Conservation (phyloP, 2,329 filamentous ascomycete species). For the Clarireedia homoeocarpa region DNA sequence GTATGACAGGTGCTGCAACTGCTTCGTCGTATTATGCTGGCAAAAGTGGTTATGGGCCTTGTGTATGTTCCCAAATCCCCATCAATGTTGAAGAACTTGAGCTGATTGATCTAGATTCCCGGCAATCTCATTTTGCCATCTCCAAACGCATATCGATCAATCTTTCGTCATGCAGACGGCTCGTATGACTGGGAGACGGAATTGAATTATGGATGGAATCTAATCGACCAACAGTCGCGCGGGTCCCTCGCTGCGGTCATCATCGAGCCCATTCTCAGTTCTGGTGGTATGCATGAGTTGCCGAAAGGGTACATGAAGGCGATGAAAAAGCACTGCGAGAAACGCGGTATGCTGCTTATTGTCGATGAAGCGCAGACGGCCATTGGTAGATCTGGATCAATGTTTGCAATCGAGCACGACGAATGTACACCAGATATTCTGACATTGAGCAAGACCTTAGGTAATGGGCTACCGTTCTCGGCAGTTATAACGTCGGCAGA, state of each 20-base stretch:
- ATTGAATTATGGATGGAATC: constrained; percentile 51
- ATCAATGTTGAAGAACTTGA: background rate
- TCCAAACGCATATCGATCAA: constrained; percentile 53
- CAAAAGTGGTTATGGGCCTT: constrained; percentile 37
- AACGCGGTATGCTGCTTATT: constrained; percentile 49
- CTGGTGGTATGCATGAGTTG: constrained; percentile 51
- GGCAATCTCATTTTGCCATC: constrained; percentile 51
- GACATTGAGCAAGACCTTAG: constrained; percentile 52
- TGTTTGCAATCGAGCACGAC: constrained; percentile 52
- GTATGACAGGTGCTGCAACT: constrained; percentile 46
- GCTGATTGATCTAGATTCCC: constrained; percentile 34
- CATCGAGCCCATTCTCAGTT: constrained; percentile 39
- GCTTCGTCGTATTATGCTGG: constrained; percentile 47
- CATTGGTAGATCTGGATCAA: constrained; percentile 45
- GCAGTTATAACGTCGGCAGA: constrained; percentile 47
- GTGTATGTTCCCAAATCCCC: constrained; percentile 13
- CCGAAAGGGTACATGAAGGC: constrained; percentile 50
- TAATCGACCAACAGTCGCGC: constrained; percentile 51
- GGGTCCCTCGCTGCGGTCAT: constrained; percentile 58
- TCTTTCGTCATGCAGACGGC: constrained; percentile 51
- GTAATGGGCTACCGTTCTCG: constrained; percentile 50
- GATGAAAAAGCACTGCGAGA: constrained; percentile 45
- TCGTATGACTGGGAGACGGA: constrained; percentile 59
- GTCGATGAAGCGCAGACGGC: constrained; percentile 54
- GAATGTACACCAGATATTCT: constrained; percentile 50